Percentiles rank a stretch among this genome's conserved stretches.
Evolutionary conservation across 2,329 filamentous ascomycete genomes (phyloP).

Genomic region (Pseudogymnoascus sp.): DNA sequence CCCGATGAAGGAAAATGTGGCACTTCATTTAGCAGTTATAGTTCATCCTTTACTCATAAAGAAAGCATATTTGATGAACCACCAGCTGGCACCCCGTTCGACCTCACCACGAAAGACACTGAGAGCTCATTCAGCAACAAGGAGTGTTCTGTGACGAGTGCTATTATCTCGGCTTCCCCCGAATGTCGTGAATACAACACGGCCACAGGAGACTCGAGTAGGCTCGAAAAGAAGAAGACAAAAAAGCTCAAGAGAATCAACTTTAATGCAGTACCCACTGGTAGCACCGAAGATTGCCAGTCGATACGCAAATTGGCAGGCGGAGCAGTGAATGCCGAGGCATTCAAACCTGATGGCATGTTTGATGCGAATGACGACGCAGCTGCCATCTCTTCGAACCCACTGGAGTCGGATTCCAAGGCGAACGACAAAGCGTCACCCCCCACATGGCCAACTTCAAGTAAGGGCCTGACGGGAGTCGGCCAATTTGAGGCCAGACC

Average conservation of each 20-base stretch:
- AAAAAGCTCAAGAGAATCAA: not conserved
- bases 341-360: not conserved
- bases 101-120: not conserved
- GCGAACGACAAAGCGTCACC: not conserved
- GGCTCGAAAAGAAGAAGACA: not conserved
- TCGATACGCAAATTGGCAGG: not conserved
- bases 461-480: not conserved
- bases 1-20: not conserved
- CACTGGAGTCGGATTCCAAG: not conserved
- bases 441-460: not conserved
- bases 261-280: not conserved
- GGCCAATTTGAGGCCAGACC: not conserved
- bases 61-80: not conserved
- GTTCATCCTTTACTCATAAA: not conserved
- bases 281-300: not conserved
- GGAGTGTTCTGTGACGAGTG: not conserved
- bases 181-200: not conserved
- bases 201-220: not conserved
- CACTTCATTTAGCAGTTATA: not conserved
- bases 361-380: not conserved
- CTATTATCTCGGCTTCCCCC: not conserved
- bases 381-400: not conserved
- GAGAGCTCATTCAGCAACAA: not conserved
- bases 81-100: not conserved
- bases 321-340: not conserved